Evolutionary conservation across 148 eudicot species (phyloP), one percentile per base, ranked within the genome.

Genomic region (Nepenthes gracilis): DNA sequence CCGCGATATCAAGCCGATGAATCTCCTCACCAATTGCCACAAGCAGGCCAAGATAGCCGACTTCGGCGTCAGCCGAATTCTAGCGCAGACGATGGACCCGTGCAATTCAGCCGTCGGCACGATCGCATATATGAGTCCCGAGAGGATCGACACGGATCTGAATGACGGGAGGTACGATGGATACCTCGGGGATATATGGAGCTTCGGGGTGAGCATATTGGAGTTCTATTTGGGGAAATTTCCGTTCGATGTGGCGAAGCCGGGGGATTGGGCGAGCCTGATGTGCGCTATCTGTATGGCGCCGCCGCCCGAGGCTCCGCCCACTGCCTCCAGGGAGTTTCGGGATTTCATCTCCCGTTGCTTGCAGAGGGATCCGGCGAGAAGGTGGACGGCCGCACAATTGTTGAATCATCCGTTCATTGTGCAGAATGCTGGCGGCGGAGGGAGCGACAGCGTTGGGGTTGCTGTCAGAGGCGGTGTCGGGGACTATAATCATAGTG

Each of bases 21-120:
- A 49, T 49, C 53, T 49, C 10, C 11, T 49, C 10, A 49, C 11
- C 6, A 49, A 49, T n/a, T 2, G 10, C n/a, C 12, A 12, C 3
- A n/a, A n/a, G n/a, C n/a, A 49, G 53, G 53, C 11, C n/a, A 49
- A 55, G 36, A 55, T 55, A 4, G 58, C 58, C 6, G 58, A 55
- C 12, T 55, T 55, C 58, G 58, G 58, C 6, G 58, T 55, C 5
- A 8, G 35, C 2, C 8, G 58, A 12, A 55, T 55, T 4, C 13
- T 55, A 5, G 35, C 33, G 33, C 35, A 55, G 36, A 55, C 58
- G 9, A n/a, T 55, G 58, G 58, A 55, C 12, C 33, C 58, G 53
- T 49, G 53, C 11, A 11, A 49, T 11, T 49, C 53, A 5, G 6
- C 53, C 10, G 53, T 49, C 10, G 53, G 53, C 10, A 49, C 53